A percentile compares a stretch with the other conserved stretches of the same genome.
Evolutionary conservation across 306 rosid genomes (phyloP).

Genomic region (Castanea sativa): DNA sequence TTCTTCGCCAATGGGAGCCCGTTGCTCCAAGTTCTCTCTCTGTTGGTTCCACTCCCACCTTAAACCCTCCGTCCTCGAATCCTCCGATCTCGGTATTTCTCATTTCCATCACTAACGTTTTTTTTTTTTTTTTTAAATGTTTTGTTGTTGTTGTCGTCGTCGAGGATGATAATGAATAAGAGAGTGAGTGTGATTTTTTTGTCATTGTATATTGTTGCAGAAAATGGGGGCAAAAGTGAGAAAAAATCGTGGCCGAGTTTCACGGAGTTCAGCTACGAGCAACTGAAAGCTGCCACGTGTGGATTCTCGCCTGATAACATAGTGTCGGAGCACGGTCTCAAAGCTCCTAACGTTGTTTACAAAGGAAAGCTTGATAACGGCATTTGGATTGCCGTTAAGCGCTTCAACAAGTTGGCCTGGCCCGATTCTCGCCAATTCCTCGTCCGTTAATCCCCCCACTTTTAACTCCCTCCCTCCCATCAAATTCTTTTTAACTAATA

Average conservation of each 20-base stretch:
- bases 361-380: constrained; percentile 68
- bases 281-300: constrained; percentile 61
- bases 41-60: constrained; percentile 86
- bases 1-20: constrained; percentile 64
- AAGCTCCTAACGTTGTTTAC: constrained; percentile 90
- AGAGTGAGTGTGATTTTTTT: not conserved
- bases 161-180: not conserved
- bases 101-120: not conserved
- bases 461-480: not conserved
- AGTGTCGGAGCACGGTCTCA: constrained; percentile 92
- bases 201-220: constrained; percentile 33
- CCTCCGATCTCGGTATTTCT: constrained; percentile 69
- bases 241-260: constrained; percentile 51
- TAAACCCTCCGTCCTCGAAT: constrained; percentile 72
- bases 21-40: constrained; percentile 87
- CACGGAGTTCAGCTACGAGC: constrained; percentile 72
- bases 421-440: constrained; percentile 91
- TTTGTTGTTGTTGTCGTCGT: too few species aligned
- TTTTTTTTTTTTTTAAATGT: not conserved
- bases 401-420: constrained; percentile 94
- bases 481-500: not conserved
- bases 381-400: constrained; percentile 74
- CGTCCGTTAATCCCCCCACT: constrained; percentile 35
- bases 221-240: constrained; percentile 70
- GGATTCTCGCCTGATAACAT: constrained; percentile 77